A percentile compares a stretch with the other conserved stretches of the same genome.
These are phyloP conservation scores for Nemophila menziesii DNA, from an alignment of 257 asterid species.

Conservation along the genomic window DNA sequence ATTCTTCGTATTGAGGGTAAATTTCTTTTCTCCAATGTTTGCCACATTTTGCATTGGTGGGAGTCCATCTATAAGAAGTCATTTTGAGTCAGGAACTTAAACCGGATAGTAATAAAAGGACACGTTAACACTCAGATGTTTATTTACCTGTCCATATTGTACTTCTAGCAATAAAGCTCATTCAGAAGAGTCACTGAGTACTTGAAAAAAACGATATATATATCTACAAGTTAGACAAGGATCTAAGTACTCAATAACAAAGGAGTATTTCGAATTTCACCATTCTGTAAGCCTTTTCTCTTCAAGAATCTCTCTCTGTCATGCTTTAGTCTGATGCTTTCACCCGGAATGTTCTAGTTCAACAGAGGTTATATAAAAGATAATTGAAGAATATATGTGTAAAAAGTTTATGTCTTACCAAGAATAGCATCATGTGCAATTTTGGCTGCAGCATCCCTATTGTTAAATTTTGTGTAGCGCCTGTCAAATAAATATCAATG, in stretches of 20 bases:
- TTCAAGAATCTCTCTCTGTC: constrained; percentile 86
- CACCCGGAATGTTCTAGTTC: constrained; percentile 50
- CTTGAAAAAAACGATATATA: constrained; percentile 35
- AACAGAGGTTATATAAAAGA: constrained; percentile 3
- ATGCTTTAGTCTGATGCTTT: constrained; percentile 80
- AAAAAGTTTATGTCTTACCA: too few relatives aligned
- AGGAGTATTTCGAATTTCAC: constrained; percentile 21
- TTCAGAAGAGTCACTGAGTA: constrained; percentile 83
- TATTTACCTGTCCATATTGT: constrained; percentile 89
- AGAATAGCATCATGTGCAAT: constrained; percentile 75
- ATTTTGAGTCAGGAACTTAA: not conserved
- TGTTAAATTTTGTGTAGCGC: constrained; percentile 77
- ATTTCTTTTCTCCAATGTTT: constrained; percentile 39
- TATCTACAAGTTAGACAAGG: constrained; percentile 6
- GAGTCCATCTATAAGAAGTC: constrained; percentile 52
- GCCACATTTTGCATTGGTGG: constrained; percentile 54
- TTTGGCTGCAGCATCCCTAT: constrained; percentile 49
- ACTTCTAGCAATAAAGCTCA: constrained; percentile 87
- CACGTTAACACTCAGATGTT: constrained; percentile 8
- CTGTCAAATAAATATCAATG: constrained; percentile 44
- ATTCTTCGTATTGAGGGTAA: constrained; percentile 40
- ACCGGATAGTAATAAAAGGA: not conserved
- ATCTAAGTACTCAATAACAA: not conserved
- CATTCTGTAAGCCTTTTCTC: constrained; percentile 90
- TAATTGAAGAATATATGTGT: not conserved